A percentile compares a stretch with the other conserved stretches of the same genome.
phyloP scores from a whole-genome alignment of 2,329 filamentous ascomycete species.

The Xylaria multiplex region DNA sequence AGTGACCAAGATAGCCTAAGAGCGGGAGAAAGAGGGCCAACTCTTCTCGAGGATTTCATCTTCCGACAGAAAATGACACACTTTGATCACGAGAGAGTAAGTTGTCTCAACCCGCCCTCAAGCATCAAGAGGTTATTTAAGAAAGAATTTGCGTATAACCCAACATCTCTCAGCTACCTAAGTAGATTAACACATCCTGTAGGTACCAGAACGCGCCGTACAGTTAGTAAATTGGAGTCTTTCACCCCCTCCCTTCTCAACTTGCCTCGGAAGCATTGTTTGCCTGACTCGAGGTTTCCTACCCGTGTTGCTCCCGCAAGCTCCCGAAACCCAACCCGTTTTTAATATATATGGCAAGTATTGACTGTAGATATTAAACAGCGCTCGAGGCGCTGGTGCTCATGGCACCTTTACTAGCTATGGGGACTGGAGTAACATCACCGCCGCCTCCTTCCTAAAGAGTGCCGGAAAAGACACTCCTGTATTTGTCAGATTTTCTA shows the following conservation, averaged over 20 bases:
- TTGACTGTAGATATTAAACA: too few relatives aligned
- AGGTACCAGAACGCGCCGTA: constrained; percentile 49
- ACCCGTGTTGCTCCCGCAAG: too few relatives aligned
- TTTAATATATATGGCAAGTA: too few relatives aligned
- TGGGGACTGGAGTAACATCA: constrained; percentile 69
- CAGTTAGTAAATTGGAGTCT: constrained; percentile 42
- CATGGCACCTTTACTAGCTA: constrained; percentile 70
- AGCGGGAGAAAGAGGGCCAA: constrained; percentile 71
- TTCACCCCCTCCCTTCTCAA: too few relatives aligned
- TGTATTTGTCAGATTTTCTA: constrained; percentile 69
- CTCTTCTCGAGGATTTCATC: constrained; percentile 70
- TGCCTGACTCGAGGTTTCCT: too few relatives aligned
- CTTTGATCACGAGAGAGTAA: constrained; percentile 69
- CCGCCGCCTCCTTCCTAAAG: constrained; percentile 67
- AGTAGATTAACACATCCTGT: constrained; percentile 33
- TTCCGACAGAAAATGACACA: constrained; percentile 70
- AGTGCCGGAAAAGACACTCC: constrained; percentile 64
- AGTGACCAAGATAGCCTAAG: constrained; percentile 73
- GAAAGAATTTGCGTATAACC: not conserved
- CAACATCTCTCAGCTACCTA: not conserved
- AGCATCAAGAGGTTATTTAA: not conserved
- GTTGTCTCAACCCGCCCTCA: constrained; percentile 29
- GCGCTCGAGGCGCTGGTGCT: constrained; percentile 65
- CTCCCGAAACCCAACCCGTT: too few relatives aligned
- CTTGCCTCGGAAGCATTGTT: too few relatives aligned